Evolutionary conservation across 352 stramenopile species (phyloP), one percentile per base, ranked within the genome.

Genomic region (Globisporangium sylvaticum): DNA sequence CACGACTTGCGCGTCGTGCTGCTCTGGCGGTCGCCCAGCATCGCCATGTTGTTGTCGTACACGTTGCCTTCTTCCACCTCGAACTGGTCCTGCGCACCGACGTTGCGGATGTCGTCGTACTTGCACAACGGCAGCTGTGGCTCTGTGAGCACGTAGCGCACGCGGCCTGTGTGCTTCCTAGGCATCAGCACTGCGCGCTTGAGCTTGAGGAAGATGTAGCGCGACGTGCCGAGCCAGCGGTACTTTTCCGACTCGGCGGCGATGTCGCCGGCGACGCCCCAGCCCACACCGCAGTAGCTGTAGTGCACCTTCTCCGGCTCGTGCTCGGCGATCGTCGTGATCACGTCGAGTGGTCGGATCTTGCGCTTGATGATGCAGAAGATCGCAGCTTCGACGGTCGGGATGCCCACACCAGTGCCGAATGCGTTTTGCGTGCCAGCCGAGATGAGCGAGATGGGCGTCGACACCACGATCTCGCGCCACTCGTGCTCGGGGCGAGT

Each of bases 331-430:
- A 78, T 68, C 12, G 81, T 77, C n/a, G 85, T 91, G 71, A 91
- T 81, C 34, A 93, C 85, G 57, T 93, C 85, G 22, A 93, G 70
- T 29, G 85, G 85, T 0, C 85, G 83, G 69, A 93, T 89, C 71
- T 93, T 93, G 62, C 83, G 83, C 75, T 93, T 93, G 58, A 93
- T 73, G 50, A 93, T 93, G 77, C 85, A 93, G 67, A 87, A 93
- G 20, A 93, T 71, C 5, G 85, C 81, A 20, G 85, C 75, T 54
- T 84, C 78, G 42, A 85, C 67, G 4, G 85, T 91, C 0, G 85
- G 83, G 39, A 90, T 93, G 9, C 85, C 85, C 4, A 88, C 85
- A 25, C 85, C 85, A 1, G 70, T 78, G 15, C 85, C 85, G 66
- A 93, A 93, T n/a, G 85, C 85, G 60, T 93, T 93, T 69, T 93